phyloP scores from a whole-genome alignment of 345 rosid species.

The Salix viminalis region DNA sequence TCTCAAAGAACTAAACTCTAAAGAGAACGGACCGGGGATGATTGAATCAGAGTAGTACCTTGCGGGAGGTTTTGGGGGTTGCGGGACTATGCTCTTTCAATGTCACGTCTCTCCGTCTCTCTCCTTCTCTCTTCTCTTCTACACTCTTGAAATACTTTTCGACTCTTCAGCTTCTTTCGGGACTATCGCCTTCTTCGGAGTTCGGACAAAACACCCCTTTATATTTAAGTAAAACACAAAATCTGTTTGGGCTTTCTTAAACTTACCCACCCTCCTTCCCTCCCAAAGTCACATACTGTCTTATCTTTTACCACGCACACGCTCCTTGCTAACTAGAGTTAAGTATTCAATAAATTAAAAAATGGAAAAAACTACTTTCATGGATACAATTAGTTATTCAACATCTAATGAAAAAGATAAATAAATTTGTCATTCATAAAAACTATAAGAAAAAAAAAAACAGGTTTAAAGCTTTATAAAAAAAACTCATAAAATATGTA shows the following conservation, averaged over 20 bases:
- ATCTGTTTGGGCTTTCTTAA: not conserved
- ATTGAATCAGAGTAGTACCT: constrained; percentile 3
- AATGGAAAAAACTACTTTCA: too few species aligned
- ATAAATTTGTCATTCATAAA: too few species aligned
- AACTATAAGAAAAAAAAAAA: too few species aligned
- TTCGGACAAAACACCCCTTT: not conserved
- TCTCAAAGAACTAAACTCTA: not conserved
- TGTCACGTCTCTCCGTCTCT: not conserved
- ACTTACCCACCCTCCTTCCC: not conserved
- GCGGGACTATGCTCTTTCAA: constrained; percentile 5
- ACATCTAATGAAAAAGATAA: too few species aligned
- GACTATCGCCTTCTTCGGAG: not conserved
- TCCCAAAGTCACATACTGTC: not conserved
- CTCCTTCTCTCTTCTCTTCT: not conserved
- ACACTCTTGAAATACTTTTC: not conserved
- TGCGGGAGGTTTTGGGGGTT: constrained; percentile 20
- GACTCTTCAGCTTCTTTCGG: not conserved
- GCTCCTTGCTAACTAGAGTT: not conserved
- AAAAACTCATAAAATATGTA: too few species aligned
- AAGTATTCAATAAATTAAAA: not conserved
- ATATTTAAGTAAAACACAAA: not conserved
- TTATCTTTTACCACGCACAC: not conserved
- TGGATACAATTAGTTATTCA: too few species aligned
- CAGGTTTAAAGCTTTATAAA: too few species aligned
- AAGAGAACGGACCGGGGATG: not conserved